A percentile compares a stretch with the other conserved stretches of the same genome.
phyloP scores from a whole-genome alignment of 768 basidiomycete genomes.

The Pilatotrama ljubarskyi region DNA sequence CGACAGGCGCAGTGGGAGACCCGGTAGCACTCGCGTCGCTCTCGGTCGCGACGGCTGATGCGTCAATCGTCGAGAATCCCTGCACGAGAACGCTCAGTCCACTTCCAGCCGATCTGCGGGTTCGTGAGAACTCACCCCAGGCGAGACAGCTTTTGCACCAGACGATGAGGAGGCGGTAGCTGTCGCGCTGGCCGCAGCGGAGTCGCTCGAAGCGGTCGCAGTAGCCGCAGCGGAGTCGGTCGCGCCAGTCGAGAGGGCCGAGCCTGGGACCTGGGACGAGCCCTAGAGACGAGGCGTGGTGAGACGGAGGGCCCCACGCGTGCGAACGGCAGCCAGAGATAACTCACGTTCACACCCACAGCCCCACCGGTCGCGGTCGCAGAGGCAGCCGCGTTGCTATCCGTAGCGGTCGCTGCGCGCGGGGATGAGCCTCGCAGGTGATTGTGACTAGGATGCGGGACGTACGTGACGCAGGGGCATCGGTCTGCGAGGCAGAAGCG shows the following conservation, averaged over 20 bases:
- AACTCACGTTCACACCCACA: slow-evolving; percentile 4
- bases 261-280: slow-evolving; percentile 9
- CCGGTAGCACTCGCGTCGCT: background rate
- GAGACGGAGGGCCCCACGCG: background rate
- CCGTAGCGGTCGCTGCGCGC: slow-evolving; percentile 2
- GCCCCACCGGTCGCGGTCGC: slow-evolving; percentile 4
- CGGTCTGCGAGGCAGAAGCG: slow-evolving; percentile 12
- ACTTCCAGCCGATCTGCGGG: background rate
- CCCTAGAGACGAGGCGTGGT: background rate
- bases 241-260: slow-evolving; percentile 7
- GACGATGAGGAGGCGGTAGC: slow-evolving; percentile 5
- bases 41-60: slow-evolving; percentile 9
- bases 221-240: background rate
- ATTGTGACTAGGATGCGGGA: background rate
- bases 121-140: slow-evolving; percentile 9
- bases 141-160: slow-evolving; percentile 19
- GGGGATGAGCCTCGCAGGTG: background rate
- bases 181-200: background rate
- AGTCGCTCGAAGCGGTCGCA: background rate
- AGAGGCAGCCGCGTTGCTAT: slow-evolving; percentile 7
- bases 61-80: slow-evolving; percentile 16
- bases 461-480: slow-evolving; percentile 14
- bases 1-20: slow-evolving; percentile 5
- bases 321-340: background rate
- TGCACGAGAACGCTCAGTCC: background rate